Base-by-base conservation (phyloP, 768 basidiomycete genomes). In the Lactifluus echinatus region DNA sequence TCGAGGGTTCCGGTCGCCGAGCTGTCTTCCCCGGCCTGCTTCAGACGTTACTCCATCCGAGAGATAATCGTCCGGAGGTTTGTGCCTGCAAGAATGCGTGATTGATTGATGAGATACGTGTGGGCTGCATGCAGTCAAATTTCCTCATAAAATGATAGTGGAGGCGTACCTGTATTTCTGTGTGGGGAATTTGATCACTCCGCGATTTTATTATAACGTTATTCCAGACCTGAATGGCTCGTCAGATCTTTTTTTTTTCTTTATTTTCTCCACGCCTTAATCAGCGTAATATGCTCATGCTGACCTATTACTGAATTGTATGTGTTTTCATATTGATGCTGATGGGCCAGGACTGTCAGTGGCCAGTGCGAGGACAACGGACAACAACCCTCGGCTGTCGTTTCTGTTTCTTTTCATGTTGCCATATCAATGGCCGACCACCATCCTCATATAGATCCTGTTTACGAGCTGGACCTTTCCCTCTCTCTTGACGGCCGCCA, bases 31-130 rank as follows among this genome's bases (percentile, higher is more conserved):
- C 93, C 93, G 3, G 84, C 83, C 6, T 88, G 84, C 67, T 72
- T 96, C 17, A 70, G 79, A 39, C 77, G 85, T 54, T 96, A 91
- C 65, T 83, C 85, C 5, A 77, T 99, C 6, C 74, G 87, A 42
- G 96, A 98, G 68, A 88, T 97, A 2, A 79, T 84, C 1, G 68
- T 95, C 1, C 77, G 90, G 28, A 76, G 94, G 37, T 97, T 94
- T 68, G 82, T 95, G 39, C 93, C 94, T 1, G 89, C 93, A 0
- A 77, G 94, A 14, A 93, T 94, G 92, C 82, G 94, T 24, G 91
- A 93, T 71, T 94, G 70, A 75, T 53, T 4, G n/a, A 6, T 37
- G 15, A 26, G 4, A 12, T 19, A 2, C 5, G 28, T 31, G 8
- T 45, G 34, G 31, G 10, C 5, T 31, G 10, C n/a, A 14, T 17